Evolutionary conservation across 179 eudicot species (phyloP).

Genomic region (Corrigiola litoralis): DNA sequence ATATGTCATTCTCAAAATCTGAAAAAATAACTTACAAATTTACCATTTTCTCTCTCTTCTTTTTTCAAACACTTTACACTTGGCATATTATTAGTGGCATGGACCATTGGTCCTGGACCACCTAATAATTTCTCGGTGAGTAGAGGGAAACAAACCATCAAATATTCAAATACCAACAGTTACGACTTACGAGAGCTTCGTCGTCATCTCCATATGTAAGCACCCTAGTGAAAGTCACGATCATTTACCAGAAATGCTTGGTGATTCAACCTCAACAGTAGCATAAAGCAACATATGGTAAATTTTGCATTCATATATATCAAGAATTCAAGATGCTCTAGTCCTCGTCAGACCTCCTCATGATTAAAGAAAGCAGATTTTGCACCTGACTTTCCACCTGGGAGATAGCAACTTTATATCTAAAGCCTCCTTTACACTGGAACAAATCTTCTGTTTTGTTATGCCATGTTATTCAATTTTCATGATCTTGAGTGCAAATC

Average conservation of each 20-base stretch:
- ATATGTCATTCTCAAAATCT: too few relatives aligned
- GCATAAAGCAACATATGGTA: background rate
- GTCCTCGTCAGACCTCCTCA: background rate
- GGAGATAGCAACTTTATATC: constrained; percentile 1
- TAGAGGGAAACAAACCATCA: too few relatives aligned
- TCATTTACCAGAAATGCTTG: constrained; percentile 10
- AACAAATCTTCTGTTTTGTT: constrained; percentile 3
- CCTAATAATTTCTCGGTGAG: too few relatives aligned
- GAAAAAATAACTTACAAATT: too few relatives aligned
- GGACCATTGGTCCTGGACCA: too few relatives aligned
- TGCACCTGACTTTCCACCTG: constrained; percentile 3
- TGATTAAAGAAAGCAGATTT: constrained; percentile 7
- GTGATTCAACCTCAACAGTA: constrained; percentile 16
- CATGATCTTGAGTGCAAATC: background rate
- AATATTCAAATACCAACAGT: too few relatives aligned
- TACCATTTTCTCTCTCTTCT: too few relatives aligned
- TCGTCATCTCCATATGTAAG: background rate
- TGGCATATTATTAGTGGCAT: too few relatives aligned
- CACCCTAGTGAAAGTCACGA: constrained; percentile 16
- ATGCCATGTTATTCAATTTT: background rate
- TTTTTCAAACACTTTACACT: too few relatives aligned
- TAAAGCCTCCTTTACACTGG: background rate
- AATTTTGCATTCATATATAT: background rate
- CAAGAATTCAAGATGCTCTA: background rate
- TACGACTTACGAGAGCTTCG: background rate